These are phyloP conservation scores for Petrea volubilis DNA, from an alignment of 257 asterid genomes.

Conservation along the genomic window DNA sequence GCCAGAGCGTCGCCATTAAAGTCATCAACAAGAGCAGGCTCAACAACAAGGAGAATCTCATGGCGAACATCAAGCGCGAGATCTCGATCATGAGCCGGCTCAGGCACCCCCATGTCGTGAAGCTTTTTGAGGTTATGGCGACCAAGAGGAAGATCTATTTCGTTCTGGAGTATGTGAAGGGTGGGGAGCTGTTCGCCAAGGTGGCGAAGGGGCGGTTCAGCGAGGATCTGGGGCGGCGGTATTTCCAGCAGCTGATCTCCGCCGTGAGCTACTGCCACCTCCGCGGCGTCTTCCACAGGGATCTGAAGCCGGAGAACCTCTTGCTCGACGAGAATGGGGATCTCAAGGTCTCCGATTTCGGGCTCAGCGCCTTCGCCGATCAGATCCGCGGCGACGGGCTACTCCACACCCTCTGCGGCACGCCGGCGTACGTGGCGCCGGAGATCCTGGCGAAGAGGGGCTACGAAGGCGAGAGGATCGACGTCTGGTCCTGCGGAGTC, in stretches of 20 bases:
- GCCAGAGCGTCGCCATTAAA: slow-evolving; percentile 79
- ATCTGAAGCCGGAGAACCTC: slow-evolving; percentile 86
- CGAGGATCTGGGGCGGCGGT: slow-evolving; percentile 65
- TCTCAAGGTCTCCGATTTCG: slow-evolving; percentile 83
- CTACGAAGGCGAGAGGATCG: slow-evolving; percentile 80
- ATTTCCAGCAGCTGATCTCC: slow-evolving; percentile 83
- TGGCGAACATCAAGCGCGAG: slow-evolving; percentile 69
- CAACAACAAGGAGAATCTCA: slow-evolving; percentile 23
- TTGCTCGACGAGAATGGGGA: slow-evolving; percentile 78
- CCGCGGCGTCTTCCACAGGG: slow-evolving; percentile 84
- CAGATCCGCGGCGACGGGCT: slow-evolving; percentile 64
- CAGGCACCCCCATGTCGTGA: slow-evolving; percentile 63
- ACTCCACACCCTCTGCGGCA: slow-evolving; percentile 87
- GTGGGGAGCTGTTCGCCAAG: slow-evolving; percentile 75
- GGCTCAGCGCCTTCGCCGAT: slow-evolving; percentile 73
- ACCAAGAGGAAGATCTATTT: slow-evolving; percentile 67
- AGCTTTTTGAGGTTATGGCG: slow-evolving; percentile 75
- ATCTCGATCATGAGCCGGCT: slow-evolving; percentile 67
- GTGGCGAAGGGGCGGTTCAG: slow-evolving; percentile 66
- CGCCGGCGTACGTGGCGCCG: slow-evolving; percentile 98
- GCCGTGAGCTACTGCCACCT: slow-evolving; percentile 76
- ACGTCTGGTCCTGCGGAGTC: slow-evolving; percentile 86
- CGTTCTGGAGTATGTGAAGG: slow-evolving; percentile 79
- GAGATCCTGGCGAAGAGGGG: slow-evolving; percentile 81
- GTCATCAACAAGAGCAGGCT: slow-evolving; percentile 64